phyloP scores from a whole-genome alignment of 208 protist genomes.

The Acanthamoeba castellanii region DNA sequence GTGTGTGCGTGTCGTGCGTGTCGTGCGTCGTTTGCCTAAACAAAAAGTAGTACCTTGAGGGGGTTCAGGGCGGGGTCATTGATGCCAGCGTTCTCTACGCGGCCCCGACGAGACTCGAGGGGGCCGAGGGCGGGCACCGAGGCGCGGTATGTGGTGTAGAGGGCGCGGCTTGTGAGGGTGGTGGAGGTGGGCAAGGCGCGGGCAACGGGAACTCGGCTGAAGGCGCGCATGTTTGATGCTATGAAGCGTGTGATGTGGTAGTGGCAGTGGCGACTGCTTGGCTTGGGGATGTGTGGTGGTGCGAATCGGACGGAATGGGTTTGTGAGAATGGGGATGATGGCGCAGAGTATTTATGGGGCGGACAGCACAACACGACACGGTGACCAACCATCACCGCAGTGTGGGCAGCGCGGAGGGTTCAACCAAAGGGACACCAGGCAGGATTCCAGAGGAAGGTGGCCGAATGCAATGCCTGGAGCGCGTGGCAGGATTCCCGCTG shows the following conservation, averaged over 20 bases:
- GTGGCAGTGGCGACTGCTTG: background rate
- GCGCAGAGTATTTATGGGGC: background rate
- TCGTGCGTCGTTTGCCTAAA: background rate
- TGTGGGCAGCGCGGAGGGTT: background rate
- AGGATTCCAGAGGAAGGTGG: background rate
- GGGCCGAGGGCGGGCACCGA: background rate
- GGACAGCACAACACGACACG: background rate
- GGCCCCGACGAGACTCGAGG: background rate
- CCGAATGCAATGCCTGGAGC: too few species aligned
- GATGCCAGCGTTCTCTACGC: background rate
- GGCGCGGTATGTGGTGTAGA: background rate
- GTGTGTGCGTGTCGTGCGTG: too few species aligned
- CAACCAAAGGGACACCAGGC: background rate
- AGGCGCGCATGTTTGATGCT: background rate
- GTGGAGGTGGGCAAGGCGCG: background rate
- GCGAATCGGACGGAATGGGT: background rate
- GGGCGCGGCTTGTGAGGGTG: background rate
- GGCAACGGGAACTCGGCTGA: background rate
- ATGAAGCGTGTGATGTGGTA: background rate
- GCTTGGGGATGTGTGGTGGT: background rate
- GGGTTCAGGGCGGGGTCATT: conserved; percentile 6
- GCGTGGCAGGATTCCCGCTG: background rate
- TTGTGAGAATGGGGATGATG: background rate
- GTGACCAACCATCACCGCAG: background rate
- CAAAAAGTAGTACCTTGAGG: background rate